Base-by-base conservation (phyloP, 2,329 filamentous ascomycete genomes). In the Alternaria hordeiaustralica region DNA sequence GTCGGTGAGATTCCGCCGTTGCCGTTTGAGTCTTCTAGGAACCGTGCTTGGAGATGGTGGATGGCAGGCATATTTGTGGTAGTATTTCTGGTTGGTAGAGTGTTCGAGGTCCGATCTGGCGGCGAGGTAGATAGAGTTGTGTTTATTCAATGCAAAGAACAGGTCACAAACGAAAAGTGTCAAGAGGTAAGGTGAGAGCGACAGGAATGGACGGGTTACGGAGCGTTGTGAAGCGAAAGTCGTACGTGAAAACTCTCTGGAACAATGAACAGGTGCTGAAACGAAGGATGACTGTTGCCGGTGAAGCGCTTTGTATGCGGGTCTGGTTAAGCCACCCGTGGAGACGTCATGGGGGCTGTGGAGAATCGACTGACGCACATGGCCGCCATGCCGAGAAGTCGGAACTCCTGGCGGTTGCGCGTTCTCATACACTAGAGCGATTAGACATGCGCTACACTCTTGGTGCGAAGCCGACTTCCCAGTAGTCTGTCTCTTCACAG, bases 271-370 rank as follows among this genome's bases (percentile, higher is more conserved):
- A 33, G 25, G 57, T 58, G 63, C 44, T 71, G 61, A 61, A 65
- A 65, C 65, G 56, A 58, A 60, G 60, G 54, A 65, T 61, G 55
- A 26, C 30, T n/a, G 47, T 55, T 63, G 58, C 68, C 45, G 63
- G 55, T 61, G 63, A 66, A 68, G 69, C 67, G 62, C 68, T 71
- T 70, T 71, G 69, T 71, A 71, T 66, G 61, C 68, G 64, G 58
- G 67, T 49, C 62, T 63, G 55, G 49, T 55, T 55, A 53, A 60
- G 47, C 55, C 54, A 58, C 43, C 30, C 62, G 64, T 61, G 60
- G 58, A 67, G 63, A 67, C 69, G 67, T 71, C 69, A 70, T 63
- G 61, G 51, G 61, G 51, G 57, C 9, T 23, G 53, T 60, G 45
- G 51, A 63, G 51, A 55, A 61, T n/a, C 33, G 55, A 62, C 59